These are phyloP conservation scores for Pythium monospermum DNA, from an alignment of 352 stramenopile genomes.

Conservation along the genomic window DNA sequence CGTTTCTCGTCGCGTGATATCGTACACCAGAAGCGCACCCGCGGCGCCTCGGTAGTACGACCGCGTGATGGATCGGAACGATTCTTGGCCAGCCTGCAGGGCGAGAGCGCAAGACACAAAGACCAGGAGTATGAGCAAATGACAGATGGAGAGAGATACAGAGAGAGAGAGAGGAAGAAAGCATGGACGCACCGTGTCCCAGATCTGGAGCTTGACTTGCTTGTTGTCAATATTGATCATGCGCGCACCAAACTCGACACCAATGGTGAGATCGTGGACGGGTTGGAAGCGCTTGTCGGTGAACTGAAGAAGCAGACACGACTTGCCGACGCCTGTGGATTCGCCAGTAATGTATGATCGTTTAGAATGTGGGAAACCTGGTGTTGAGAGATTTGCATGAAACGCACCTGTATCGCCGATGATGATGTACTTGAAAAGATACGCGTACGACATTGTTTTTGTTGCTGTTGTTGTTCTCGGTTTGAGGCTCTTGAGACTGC, in stretches of 20 bases:
- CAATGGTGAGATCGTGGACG: conserved; percentile 99
- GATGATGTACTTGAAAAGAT: conserved; percentile 99
- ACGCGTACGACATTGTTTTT: conserved; percentile 90
- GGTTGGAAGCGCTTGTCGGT: conserved; percentile 99
- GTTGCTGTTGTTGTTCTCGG: too few species aligned
- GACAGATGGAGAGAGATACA: too few species aligned
- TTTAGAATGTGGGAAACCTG: too few species aligned
- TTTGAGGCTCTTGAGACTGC: too few species aligned
- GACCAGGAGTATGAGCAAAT: too few species aligned
- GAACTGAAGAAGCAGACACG: conserved; percentile 99
- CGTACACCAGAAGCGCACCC: conserved; percentile 97
- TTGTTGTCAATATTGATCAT: conserved; percentile 99
- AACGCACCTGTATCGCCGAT: conserved; percentile 95
- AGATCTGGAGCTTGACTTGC: conserved; percentile 98
- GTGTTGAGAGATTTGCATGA: neutral
- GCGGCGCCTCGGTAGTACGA: conserved; percentile 99
- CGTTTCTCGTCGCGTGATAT: conserved; percentile 98
- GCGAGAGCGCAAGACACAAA: too few species aligned
- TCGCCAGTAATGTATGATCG: neutral
- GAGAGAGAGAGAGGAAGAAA: neutral
- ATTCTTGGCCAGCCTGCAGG: conserved; percentile 99
- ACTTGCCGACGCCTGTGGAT: conserved; percentile 97
- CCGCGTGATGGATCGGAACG: conserved; percentile 98
- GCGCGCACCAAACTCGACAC: conserved; percentile 98
- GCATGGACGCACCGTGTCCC: conserved; percentile 91